These are phyloP conservation scores for Fraxinus ornus DNA, from an alignment of 305 asterid genomes.

Conservation along the genomic window DNA sequence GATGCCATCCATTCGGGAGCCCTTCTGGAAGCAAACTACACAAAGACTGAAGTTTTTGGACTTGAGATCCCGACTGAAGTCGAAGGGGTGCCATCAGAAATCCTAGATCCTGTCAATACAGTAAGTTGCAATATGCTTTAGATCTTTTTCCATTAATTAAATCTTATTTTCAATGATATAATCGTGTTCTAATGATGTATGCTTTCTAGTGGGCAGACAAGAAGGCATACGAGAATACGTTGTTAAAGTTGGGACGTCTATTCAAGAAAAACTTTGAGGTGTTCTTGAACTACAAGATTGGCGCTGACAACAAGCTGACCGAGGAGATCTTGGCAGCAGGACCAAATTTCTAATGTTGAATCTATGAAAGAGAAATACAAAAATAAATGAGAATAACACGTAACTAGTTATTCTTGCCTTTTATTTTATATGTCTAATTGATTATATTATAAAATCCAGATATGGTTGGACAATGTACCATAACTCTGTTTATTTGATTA, in stretches of 20 bases:
- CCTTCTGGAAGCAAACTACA: constrained; percentile 65
- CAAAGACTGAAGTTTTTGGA: constrained; percentile 70
- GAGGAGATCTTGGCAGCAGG: constrained; percentile 86
- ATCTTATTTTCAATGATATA: not conserved
- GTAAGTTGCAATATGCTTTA: constrained; percentile 47
- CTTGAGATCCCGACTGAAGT: constrained; percentile 75
- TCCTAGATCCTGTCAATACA: constrained; percentile 73
- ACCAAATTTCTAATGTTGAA: constrained; percentile 50
- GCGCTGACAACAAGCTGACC: constrained; percentile 58
- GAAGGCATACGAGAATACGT: constrained; percentile 63
- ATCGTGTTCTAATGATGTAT: not conserved
- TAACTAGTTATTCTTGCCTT: constrained; percentile 7
- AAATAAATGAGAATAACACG: not conserved
- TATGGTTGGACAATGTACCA: not conserved
- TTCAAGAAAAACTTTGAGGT: constrained; percentile 85
- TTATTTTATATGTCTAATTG: not conserved
- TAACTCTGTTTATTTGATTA: not conserved
- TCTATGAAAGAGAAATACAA: not conserved
- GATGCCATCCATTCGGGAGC: constrained; percentile 88
- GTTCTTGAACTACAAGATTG: constrained; percentile 66
- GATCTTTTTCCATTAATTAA: not conserved
- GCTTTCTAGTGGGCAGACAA: constrained; percentile 60
- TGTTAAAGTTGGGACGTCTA: constrained; percentile 71
- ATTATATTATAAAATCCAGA: not conserved
- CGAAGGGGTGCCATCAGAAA: constrained; percentile 89